Conservation (phyloP, 2,329 filamentous ascomycete species). For the Phyllosticta ampelicida region DNA sequence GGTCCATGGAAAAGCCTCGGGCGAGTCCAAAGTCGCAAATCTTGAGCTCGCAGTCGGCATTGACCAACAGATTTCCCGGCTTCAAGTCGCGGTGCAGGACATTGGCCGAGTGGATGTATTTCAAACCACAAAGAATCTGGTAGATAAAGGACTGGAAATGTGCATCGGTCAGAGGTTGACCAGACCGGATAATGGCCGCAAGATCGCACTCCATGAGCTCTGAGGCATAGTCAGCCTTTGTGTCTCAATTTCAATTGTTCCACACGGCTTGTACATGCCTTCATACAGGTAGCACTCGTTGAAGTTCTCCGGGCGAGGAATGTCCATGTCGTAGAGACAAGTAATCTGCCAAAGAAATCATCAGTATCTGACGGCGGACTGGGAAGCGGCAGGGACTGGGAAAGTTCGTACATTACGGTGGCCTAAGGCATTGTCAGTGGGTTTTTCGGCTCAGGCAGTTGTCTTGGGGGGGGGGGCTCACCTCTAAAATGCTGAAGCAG, state of each 20-base stretch:
- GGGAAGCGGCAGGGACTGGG: constrained; percentile 36
- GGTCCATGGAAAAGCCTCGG: constrained; percentile 91
- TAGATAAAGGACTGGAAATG: constrained; percentile 99
- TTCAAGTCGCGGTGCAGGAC: constrained; percentile 95
- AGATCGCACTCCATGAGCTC: constrained; percentile 99
- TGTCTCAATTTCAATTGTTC: neutral
- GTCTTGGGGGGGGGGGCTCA: constrained; percentile 12
- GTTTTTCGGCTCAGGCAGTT: neutral
- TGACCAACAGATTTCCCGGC: constrained; percentile 92
- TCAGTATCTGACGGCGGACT: constrained; percentile 37
- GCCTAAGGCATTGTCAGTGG: constrained; percentile 23
- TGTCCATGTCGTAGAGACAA: constrained; percentile 99
- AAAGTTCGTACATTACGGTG: constrained; percentile 35
- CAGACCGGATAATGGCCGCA: constrained; percentile 93
- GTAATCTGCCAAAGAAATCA: constrained; percentile 58
- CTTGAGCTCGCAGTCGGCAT: constrained; percentile 98
- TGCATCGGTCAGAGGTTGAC: constrained; percentile 92
- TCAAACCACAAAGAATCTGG: constrained; percentile 96
- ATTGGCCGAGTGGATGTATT: constrained; percentile 98
- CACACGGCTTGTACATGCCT: constrained; percentile 42
- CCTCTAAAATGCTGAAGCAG: constrained; percentile 89
- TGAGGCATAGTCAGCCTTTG: constrained; percentile 28
- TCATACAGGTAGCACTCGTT: constrained; percentile 99
- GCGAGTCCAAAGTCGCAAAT: constrained; percentile 97
- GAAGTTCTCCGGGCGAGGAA: constrained; percentile 92